Conservation (phyloP, 2,329 filamentous ascomycete species). For the Epichloe gansuensis region DNA sequence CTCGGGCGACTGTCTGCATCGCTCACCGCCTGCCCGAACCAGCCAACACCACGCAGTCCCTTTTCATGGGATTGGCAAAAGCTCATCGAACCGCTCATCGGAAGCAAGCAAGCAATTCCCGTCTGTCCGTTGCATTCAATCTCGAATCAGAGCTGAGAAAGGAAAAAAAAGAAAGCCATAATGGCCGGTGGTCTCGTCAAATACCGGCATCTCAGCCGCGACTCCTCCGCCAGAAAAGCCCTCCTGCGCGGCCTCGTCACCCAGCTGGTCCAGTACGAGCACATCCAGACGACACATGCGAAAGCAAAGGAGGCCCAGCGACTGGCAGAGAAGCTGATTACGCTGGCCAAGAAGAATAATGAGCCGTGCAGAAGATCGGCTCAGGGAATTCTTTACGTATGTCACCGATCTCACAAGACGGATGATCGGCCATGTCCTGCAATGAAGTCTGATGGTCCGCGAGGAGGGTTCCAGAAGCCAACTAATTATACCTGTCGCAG, state of each 20-base stretch:
- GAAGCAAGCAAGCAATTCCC: background rate
- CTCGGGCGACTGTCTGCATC: no score
- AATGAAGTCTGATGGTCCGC: no score
- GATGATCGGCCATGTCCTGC: no score
- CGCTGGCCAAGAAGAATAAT: slow-evolving; percentile 84
- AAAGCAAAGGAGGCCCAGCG: slow-evolving; percentile 97
- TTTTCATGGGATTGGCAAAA: background rate
- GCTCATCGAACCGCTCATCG: background rate
- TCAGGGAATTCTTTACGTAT: slow-evolving; percentile 74
- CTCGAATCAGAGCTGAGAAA: background rate
- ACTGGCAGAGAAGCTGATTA: slow-evolving; percentile 87
- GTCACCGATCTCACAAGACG: slow-evolving; percentile 15
- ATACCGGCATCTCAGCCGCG: slow-evolving; percentile 78
- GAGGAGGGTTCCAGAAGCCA: background rate
- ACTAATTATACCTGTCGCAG: slow-evolving; percentile 25
- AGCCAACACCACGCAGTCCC: background rate
- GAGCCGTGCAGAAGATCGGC: slow-evolving; percentile 64
- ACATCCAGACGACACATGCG: slow-evolving; percentile 86
- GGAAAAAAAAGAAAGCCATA: slow-evolving; percentile 8
- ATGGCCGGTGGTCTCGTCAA: slow-evolving; percentile 84
- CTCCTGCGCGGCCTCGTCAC: slow-evolving; percentile 93
- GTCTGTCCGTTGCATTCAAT: background rate
- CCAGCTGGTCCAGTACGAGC: slow-evolving; percentile 83
- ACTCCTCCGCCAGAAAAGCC: slow-evolving; percentile 78
- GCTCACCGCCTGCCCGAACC: slow-evolving; percentile 4